These are phyloP conservation scores for Tetrapisispora nanseiensis DNA, from an alignment of 805 yeast genomes.

Conservation along the genomic window DNA sequence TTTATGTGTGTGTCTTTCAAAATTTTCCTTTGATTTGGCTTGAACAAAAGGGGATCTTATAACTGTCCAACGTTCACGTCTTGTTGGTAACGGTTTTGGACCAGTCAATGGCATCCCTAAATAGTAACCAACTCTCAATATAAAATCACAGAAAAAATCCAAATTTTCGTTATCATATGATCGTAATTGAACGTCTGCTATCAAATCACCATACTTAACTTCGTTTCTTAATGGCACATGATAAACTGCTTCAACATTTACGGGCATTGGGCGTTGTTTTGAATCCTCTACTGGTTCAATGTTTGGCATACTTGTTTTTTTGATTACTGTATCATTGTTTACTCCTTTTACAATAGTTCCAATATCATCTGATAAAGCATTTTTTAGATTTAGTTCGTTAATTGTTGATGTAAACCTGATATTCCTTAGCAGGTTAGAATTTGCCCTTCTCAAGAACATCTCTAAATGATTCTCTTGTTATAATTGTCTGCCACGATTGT, in stretches of 20 bases:
- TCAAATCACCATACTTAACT: constrained; percentile 59
- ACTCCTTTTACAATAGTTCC: no score
- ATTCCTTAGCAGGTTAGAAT: background rate
- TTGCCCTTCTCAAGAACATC: constrained; percentile 1
- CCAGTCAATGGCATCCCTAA: constrained; percentile 80
- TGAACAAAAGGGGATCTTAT: constrained; percentile 88
- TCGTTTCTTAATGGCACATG: constrained; percentile 69
- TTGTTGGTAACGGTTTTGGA: constrained; percentile 56
- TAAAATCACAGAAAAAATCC: constrained; percentile 74
- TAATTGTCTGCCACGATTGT: no score
- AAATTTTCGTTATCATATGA: constrained; percentile 63
- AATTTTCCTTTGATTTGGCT: constrained; percentile 90
- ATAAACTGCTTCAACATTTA: constrained; percentile 72
- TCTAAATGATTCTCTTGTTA: background rate
- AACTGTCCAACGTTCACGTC: constrained; percentile 85
- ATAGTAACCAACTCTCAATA: constrained; percentile 81
- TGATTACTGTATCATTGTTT: background rate
- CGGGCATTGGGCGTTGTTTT: constrained; percentile 53
- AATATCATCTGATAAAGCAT: background rate
- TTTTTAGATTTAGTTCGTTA: background rate
- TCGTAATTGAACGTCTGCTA: constrained; percentile 66
- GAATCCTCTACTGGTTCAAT: background rate
- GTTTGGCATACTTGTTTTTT: background rate
- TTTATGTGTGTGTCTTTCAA: constrained; percentile 76
- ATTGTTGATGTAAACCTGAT: background rate